Evolutionary conservation across 495 filamentous ascomycete species (phyloP).

Genomic region (Daldinia bambusicola): DNA sequence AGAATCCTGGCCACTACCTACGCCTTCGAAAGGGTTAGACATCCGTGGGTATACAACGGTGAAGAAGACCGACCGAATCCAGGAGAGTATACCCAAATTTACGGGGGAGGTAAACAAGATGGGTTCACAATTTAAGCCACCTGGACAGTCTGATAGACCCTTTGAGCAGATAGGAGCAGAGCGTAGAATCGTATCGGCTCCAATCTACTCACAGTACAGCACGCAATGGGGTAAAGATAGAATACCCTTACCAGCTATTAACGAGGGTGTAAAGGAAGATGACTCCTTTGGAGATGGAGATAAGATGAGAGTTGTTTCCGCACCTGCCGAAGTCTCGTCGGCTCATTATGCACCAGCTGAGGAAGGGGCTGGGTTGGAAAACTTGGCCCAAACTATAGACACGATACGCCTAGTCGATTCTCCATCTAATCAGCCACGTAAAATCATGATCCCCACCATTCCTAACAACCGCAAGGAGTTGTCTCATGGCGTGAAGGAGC

Average conservation of each 20-base stretch:
- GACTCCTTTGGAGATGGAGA: conserved; percentile 37
- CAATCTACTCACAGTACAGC: conserved; percentile 54
- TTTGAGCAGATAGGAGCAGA: conserved; percentile 40
- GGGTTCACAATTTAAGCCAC: conserved; percentile 18
- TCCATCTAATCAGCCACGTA: conserved; percentile 40
- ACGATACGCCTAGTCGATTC: conserved; percentile 64
- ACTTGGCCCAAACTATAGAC: conserved; percentile 50
- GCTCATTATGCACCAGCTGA: conserved; percentile 28
- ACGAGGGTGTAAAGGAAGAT: conserved; percentile 56
- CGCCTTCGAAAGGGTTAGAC: conserved; percentile 61
- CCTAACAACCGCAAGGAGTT: conserved; percentile 67
- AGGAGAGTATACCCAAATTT: neutral
- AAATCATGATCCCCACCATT: conserved; percentile 49
- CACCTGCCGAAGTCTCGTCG: conserved; percentile 40
- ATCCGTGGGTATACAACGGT: conserved; percentile 40
- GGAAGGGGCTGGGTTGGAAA: conserved; percentile 51
- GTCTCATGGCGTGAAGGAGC: conserved; percentile 26
- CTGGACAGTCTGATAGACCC: conserved; percentile 4
- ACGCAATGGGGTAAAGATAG: conserved; percentile 51
- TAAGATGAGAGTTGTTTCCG: conserved; percentile 47
- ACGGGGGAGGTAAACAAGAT: neutral
- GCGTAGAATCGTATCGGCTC: conserved; percentile 66
- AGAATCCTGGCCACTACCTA: conserved; percentile 60
- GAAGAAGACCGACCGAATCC: conserved; percentile 23
- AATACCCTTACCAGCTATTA: conserved; percentile 62